Percentiles rank a stretch among this genome's conserved stretches.
Conservation (phyloP, 1,284 basidiomycete species). For the Moesziomyces sp. region DNA sequence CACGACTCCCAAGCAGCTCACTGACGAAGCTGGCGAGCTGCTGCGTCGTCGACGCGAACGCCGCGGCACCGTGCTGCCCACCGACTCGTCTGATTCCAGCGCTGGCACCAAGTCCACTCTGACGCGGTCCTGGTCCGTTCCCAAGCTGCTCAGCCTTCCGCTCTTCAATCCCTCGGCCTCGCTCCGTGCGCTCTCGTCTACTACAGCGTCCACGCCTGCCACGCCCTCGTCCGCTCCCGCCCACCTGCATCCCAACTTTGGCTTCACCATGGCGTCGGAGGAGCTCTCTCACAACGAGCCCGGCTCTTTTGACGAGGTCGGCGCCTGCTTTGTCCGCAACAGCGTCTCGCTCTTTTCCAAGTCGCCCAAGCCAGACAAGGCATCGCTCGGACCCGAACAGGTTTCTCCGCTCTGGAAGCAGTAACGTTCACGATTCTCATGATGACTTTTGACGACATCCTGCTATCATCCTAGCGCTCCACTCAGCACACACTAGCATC, state of each 20-base stretch:
- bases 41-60: conserved; percentile 35
- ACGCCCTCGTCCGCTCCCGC: conserved; percentile 13
- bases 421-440: conserved; percentile 1
- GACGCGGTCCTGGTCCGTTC: conserved; percentile 34
- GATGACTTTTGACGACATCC: conserved; percentile 4
- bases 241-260: conserved; percentile 23
- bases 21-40: conserved; percentile 31
- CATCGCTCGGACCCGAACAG: conserved; percentile 1
- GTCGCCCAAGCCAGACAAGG: conserved; percentile 4
- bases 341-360: conserved; percentile 6
- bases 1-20: conserved; percentile 36
- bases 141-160: conserved; percentile 36
- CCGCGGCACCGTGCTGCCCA: conserved; percentile 8
- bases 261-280: conserved; percentile 15
- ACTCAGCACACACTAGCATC: conserved; percentile 9
- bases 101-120: conserved; percentile 5
- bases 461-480: conserved; percentile 5
- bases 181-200: conserved; percentile 20
- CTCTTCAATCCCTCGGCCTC: conserved; percentile 32
- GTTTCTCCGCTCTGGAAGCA: conserved; percentile 41
- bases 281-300: conserved; percentile 13
- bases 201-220: conserved; percentile 27
- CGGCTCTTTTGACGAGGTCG: conserved; percentile 30
- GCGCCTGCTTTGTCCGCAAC: conserved; percentile 10
- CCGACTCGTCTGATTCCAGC: conserved; percentile 8